These are phyloP conservation scores for Butyriboletus regius DNA, from an alignment of 1,284 basidiomycete species.

Conservation along the genomic window DNA sequence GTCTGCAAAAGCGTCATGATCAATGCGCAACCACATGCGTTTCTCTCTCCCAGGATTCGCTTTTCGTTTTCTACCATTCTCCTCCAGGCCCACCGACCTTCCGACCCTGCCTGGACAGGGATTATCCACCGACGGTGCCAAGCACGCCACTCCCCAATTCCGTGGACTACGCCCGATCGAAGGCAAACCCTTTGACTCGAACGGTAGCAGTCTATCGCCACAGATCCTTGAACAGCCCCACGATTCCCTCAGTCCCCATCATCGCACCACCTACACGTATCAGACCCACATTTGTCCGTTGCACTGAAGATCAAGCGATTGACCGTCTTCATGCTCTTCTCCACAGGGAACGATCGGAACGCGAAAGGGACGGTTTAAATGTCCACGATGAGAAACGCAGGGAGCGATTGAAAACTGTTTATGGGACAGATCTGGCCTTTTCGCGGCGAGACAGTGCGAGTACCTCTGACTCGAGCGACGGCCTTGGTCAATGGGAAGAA, in stretches of 20 bases:
- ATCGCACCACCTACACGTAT: conserved; percentile 45
- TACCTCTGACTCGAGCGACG: conserved; percentile 14
- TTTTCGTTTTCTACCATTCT: conserved; percentile 3
- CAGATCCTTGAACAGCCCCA: conserved; percentile 1
- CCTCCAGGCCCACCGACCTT: neutral
- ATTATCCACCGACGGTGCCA: conserved; percentile 19
- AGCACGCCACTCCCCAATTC: conserved; percentile 26
- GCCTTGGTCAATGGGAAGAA: conserved; percentile 17
- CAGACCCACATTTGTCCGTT: conserved; percentile 30
- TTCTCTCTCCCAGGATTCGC: conserved; percentile 5
- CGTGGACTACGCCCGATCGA: conserved; percentile 21
- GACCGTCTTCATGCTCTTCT: conserved; percentile 38
- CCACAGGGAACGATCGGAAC: conserved; percentile 36
- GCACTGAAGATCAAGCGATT: conserved; percentile 39
- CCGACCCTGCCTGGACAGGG: neutral
- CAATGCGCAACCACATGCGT: conserved; percentile 7
- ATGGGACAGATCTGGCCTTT: neutral
- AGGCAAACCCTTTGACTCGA: conserved; percentile 21
- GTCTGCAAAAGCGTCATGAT: neutral
- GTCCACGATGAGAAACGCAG: conserved; percentile 12
- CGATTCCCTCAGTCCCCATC: conserved; percentile 38
- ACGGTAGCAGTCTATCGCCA: conserved; percentile 13
- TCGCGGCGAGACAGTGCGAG: conserved; percentile 9
- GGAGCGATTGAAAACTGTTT: neutral
- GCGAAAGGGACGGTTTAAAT: conserved; percentile 32